phyloP scores from a whole-genome alignment of 1,284 basidiomycete species.

The Sporisorium iseilematis-ciliati region DNA sequence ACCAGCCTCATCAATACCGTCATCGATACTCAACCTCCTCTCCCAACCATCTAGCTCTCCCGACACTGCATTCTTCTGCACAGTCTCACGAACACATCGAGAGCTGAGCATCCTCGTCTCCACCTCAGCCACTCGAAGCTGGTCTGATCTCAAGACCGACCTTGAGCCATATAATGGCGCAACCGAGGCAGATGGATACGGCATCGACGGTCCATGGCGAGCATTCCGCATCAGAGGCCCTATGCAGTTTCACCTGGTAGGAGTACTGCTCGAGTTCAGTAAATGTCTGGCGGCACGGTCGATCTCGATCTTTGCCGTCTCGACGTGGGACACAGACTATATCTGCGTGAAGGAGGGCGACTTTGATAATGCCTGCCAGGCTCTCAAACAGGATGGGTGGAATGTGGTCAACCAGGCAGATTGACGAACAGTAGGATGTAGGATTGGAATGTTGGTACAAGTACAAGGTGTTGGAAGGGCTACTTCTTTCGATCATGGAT shows the following conservation, averaged over 20 bases:
- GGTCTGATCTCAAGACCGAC: slow-evolving; percentile 8
- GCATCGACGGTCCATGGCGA: slow-evolving; percentile 35
- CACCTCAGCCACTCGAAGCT: slow-evolving; percentile 3
- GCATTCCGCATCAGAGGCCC: slow-evolving; percentile 44
- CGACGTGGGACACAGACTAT: slow-evolving; percentile 50
- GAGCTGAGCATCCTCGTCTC: slow-evolving; percentile 50
- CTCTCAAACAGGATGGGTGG: slow-evolving; percentile 38
- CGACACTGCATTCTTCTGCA: slow-evolving; percentile 25
- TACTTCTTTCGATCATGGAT: slow-evolving; percentile 55
- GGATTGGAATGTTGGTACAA: slow-evolving; percentile 5
- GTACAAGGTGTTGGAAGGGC: background rate
- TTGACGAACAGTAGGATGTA: background rate
- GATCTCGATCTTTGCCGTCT: slow-evolving; percentile 49
- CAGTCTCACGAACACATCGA: slow-evolving; percentile 37
- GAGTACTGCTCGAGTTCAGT: slow-evolving; percentile 44
- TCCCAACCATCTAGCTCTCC: background rate
- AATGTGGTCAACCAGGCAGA: slow-evolving; percentile 24
- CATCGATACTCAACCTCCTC: slow-evolving; percentile 19
- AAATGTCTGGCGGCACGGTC: slow-evolving; percentile 25
- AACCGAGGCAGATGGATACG: slow-evolving; percentile 14
- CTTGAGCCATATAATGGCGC: slow-evolving; percentile 2
- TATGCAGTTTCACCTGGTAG: slow-evolving; percentile 47
- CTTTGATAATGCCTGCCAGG: slow-evolving; percentile 19
- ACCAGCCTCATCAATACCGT: slow-evolving; percentile 6
- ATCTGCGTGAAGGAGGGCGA: slow-evolving; percentile 38